Evolutionary conservation across 2,329 filamentous ascomycete genomes (phyloP).

Genomic region (Monilinia laxa): DNA sequence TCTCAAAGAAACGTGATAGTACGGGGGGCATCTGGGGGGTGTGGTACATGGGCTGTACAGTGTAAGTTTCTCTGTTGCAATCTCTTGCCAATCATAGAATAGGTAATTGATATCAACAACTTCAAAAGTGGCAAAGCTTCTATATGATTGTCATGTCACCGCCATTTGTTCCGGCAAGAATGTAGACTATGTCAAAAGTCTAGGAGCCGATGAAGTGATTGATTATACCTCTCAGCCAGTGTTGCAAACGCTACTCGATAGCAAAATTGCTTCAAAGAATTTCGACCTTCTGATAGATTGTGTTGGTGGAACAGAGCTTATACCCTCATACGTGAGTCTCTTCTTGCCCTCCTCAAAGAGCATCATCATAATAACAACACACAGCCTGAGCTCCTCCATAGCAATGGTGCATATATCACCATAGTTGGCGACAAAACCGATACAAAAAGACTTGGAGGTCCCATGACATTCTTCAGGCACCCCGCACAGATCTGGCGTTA

Average conservation of each 20-base stretch:
- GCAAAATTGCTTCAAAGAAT: slow-evolving; percentile 10
- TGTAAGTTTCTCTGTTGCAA: slow-evolving; percentile 25
- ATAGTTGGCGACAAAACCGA: slow-evolving; percentile 39
- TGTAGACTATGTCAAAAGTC: slow-evolving; percentile 31
- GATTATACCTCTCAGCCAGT: slow-evolving; percentile 36
- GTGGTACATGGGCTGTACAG: slow-evolving; percentile 37
- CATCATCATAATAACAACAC: background rate
- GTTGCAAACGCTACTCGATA: slow-evolving; percentile 26
- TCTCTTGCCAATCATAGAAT: background rate
- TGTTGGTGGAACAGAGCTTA: slow-evolving; percentile 42
- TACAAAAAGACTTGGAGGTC: slow-evolving; percentile 32
- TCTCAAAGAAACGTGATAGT: slow-evolving; percentile 33
- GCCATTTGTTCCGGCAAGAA: slow-evolving; percentile 38
- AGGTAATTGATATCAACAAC: background rate
- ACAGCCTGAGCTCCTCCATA: slow-evolving; percentile 33
- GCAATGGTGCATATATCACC: slow-evolving; percentile 36
- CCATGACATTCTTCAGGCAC: slow-evolving; percentile 36
- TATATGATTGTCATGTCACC: slow-evolving; percentile 37
- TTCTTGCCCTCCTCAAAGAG: background rate
- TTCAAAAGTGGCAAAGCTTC: slow-evolving; percentile 34
- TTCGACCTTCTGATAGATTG: slow-evolving; percentile 37
- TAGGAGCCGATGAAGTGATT: slow-evolving; percentile 37
- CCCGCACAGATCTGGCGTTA: slow-evolving; percentile 34
- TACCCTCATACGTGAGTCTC: slow-evolving; percentile 32
- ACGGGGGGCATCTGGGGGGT: slow-evolving; percentile 37